Evolutionary conservation across 2,329 filamentous ascomycete species (phyloP).

Genomic region (Xylaria sp.): DNA sequence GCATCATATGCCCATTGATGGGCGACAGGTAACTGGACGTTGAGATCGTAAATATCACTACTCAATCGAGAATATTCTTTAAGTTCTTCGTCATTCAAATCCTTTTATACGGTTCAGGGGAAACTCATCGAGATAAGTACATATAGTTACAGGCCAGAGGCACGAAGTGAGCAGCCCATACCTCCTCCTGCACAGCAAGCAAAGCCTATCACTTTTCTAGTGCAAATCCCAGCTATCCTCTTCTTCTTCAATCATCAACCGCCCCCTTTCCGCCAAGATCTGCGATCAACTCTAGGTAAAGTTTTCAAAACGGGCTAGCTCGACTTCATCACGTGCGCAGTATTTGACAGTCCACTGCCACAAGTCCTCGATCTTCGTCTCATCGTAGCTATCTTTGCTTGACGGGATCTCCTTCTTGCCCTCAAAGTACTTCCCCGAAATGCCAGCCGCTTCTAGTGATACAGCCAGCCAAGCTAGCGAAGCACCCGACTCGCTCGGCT

Average conservation of each 20-base stretch:
- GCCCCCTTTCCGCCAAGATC: background rate
- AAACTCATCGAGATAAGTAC: too few species aligned
- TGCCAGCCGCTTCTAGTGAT: slow-evolving; percentile 48
- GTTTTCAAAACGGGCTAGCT: slow-evolving; percentile 33
- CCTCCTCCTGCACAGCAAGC: too few species aligned
- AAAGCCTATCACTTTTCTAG: background rate
- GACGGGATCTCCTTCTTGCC: slow-evolving; percentile 53
- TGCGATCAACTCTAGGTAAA: background rate
- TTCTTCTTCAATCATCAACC: too few species aligned
- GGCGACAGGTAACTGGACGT: too few species aligned
- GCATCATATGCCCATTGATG: too few species aligned
- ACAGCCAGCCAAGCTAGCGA: slow-evolving; percentile 56
- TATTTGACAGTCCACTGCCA: slow-evolving; percentile 57
- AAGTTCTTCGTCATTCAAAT: too few species aligned
- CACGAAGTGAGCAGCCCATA: too few species aligned
- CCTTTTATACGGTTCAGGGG: too few species aligned
- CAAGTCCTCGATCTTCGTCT: slow-evolving; percentile 60
- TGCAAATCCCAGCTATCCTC: background rate
- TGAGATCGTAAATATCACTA: too few species aligned
- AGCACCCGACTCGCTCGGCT: slow-evolving; percentile 53
- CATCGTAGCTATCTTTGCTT: slow-evolving; percentile 57
- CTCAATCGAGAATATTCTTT: too few species aligned
- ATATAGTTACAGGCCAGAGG: too few species aligned
- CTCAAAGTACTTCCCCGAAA: slow-evolving; percentile 59
- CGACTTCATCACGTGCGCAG: slow-evolving; percentile 27